Percentiles rank a stretch among this genome's conserved stretches.
phyloP scores from a whole-genome alignment of 768 basidiomycete species.

The Arthromyces matolae region DNA sequence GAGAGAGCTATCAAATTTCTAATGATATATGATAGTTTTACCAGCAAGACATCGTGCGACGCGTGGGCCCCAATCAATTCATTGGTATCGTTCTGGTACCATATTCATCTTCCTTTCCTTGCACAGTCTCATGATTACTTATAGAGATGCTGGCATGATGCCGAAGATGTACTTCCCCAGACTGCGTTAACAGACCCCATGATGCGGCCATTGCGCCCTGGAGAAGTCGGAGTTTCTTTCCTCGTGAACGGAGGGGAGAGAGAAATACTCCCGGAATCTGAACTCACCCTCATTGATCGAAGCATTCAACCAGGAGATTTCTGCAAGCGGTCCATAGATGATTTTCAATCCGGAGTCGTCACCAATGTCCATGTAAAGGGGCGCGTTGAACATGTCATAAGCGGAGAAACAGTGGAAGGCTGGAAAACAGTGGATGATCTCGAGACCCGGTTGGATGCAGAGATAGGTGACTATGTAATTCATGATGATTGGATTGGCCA shows the following conservation, averaged over 20 bases:
- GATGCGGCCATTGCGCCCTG: slow-evolving; percentile 68
- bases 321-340: slow-evolving; percentile 74
- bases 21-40: slow-evolving; percentile 47
- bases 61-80: slow-evolving; percentile 34
- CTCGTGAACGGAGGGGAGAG: slow-evolving; percentile 46
- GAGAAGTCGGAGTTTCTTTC: slow-evolving; percentile 83
- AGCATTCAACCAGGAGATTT: slow-evolving; percentile 75
- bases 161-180: slow-evolving; percentile 59
- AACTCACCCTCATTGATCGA: slow-evolving; percentile 71
- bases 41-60: slow-evolving; percentile 63
- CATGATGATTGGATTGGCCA: slow-evolving; percentile 89
- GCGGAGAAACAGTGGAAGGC: slow-evolving; percentile 48
- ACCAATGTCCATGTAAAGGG: slow-evolving; percentile 57
- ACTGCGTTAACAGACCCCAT: slow-evolving; percentile 57
- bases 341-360: slow-evolving; percentile 74
- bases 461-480: slow-evolving; percentile 78
- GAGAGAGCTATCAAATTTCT: neutral
- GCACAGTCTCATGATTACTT: neutral
- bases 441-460: slow-evolving; percentile 53
- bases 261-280: slow-evolving; percentile 68
- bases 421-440: slow-evolving; percentile 65
- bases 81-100: slow-evolving; percentile 68
- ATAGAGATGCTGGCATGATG: slow-evolving; percentile 88
- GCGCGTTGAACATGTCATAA: slow-evolving; percentile 75
- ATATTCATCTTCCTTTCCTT: slow-evolving; percentile 5